These are phyloP conservation scores for Planoprotostelium fungivorum DNA, from an alignment of 78 protist genomes.

Conservation along the genomic window DNA sequence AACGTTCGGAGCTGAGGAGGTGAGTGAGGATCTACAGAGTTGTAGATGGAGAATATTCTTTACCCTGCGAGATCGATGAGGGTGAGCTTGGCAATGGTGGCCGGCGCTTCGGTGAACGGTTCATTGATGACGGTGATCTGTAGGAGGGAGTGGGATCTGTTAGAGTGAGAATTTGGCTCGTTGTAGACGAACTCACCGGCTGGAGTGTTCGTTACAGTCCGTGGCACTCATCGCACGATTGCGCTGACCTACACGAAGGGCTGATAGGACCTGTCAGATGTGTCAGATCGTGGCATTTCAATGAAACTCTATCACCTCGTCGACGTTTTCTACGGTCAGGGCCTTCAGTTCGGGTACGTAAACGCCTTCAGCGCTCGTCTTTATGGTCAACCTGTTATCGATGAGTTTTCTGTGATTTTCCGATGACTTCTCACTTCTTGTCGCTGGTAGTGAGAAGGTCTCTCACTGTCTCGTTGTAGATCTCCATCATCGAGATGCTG, in stretches of 20 bases:
- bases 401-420: background rate
- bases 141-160: background rate
- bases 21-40: background rate
- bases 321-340: background rate
- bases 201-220: background rate
- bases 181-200: background rate
- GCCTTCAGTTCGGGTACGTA: background rate
- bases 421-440: background rate
- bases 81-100: slow-evolving; percentile 23
- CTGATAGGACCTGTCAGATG: background rate
- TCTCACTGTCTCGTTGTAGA: slow-evolving; percentile 73
- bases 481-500: slow-evolving; percentile 34
- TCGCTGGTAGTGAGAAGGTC: slow-evolving; percentile 47
- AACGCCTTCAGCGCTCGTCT: background rate
- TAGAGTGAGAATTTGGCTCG: background rate
- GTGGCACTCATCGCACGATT: background rate
- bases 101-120: background rate
- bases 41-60: background rate
- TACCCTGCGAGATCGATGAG: slow-evolving; percentile 78
- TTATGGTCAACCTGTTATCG: background rate
- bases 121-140: background rate
- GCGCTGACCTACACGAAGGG: background rate
- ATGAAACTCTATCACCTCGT: background rate
- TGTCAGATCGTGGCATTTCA: background rate
- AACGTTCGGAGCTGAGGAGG: background rate